Conservation (phyloP, 2,329 filamentous ascomycete species). For the Amylocarpus encephaloides region DNA sequence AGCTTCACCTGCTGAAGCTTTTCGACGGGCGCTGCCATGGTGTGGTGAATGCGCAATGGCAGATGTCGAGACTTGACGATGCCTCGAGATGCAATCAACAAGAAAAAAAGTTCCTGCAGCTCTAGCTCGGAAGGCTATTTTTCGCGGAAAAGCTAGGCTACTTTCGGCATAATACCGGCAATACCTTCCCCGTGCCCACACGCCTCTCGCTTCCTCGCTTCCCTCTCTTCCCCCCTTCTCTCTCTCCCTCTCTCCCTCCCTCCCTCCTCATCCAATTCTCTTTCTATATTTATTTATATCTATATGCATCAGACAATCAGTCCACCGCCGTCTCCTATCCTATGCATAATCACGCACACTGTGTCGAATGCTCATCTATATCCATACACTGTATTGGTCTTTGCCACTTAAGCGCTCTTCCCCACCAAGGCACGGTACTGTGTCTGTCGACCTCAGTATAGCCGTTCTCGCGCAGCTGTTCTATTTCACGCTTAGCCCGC, state of each 20-base stretch:
- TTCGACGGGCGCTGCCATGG: slow-evolving; percentile 28
- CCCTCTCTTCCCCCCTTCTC: not conserved
- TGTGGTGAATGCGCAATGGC: slow-evolving; percentile 10
- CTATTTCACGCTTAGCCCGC: not conserved
- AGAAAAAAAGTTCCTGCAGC: slow-evolving; percentile 7
- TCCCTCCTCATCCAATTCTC: not conserved
- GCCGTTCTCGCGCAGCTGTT: not conserved
- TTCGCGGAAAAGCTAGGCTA: slow-evolving; percentile 4
- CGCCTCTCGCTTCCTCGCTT: not conserved
- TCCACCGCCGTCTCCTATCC: not conserved
- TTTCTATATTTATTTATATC: not conserved
- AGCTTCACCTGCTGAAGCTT: slow-evolving; percentile 57
- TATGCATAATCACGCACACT: not conserved
- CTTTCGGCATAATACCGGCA: not conserved
- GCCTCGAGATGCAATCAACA: not conserved
- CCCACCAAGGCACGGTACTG: no score
- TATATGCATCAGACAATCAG: not conserved
- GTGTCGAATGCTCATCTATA: no score
- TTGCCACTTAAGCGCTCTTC: no score
- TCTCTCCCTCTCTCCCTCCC: not conserved
- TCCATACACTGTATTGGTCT: no score
- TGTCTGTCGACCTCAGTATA: not conserved
- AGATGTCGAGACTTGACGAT: not conserved
- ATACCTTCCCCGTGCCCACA: slow-evolving; percentile 5
- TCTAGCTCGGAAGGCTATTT: slow-evolving; percentile 9